A percentile compares a stretch with the other conserved stretches of the same genome.
phyloP scores from a whole-genome alignment of 768 basidiomycete genomes.

The Tricholoma sp. region DNA sequence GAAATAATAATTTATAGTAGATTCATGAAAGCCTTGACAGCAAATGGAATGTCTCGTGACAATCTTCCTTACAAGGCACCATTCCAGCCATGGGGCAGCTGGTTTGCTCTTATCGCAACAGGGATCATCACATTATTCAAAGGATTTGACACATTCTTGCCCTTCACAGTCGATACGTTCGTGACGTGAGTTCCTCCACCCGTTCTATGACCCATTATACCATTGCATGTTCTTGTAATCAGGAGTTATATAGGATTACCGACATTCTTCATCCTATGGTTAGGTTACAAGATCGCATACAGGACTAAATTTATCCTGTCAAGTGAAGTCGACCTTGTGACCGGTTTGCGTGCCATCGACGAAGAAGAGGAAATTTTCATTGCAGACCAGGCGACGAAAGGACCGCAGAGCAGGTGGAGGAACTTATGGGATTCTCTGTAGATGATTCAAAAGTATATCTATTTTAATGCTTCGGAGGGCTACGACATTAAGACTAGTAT shows the following conservation, averaged over 20 bases:
- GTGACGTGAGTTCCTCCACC: conserved; percentile 42
- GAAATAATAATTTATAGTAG: conserved; percentile 19
- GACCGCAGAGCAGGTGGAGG: conserved; percentile 24
- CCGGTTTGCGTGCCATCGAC: conserved; percentile 54
- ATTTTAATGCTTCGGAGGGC: background rate
- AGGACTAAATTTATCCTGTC: conserved; percentile 35
- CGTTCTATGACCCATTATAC: background rate
- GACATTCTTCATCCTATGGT: conserved; percentile 34
- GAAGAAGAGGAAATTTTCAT: conserved; percentile 55
- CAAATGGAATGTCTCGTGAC: conserved; percentile 37
- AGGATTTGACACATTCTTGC: conserved; percentile 46
- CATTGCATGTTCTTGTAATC: conserved; percentile 16
- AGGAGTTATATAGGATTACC: conserved; percentile 43
- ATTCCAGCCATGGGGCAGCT: conserved; percentile 58
- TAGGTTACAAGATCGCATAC: conserved; percentile 35
- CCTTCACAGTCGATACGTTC: conserved; percentile 51
- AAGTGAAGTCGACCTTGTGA: conserved; percentile 53
- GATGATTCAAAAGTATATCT: background rate
- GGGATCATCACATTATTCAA: conserved; percentile 55
- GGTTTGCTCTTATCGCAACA: conserved; percentile 51
- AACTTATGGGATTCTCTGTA: conserved; percentile 39
- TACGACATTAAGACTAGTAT: background rate
- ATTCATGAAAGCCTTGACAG: conserved; percentile 41
- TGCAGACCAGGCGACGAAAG: conserved; percentile 36
- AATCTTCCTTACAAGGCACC: conserved; percentile 49